phyloP scores from a whole-genome alignment of 345 rosid genomes.

The Hirschfeldia incana region DNA sequence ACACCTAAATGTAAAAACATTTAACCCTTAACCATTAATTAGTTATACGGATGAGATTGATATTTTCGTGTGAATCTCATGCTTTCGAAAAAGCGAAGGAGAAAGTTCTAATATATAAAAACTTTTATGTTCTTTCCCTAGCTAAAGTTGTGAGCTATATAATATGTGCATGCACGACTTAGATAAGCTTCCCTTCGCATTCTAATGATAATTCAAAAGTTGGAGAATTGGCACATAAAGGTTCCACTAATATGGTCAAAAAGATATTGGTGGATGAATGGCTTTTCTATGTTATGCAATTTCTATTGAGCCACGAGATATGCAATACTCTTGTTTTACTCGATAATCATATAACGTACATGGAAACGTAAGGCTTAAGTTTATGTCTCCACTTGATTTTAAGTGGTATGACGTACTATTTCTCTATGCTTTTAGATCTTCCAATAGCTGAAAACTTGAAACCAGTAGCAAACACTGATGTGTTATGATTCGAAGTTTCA shows the following conservation, averaged over 20 bases:
- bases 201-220: constrained; percentile 30
- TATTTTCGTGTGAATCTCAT: background rate
- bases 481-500: constrained; percentile 38
- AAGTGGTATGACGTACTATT: constrained; percentile 40
- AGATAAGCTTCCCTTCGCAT: constrained; percentile 27
- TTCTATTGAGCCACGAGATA: constrained; percentile 26
- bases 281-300: constrained; percentile 16
- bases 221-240: constrained; percentile 31
- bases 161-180: constrained; percentile 5
- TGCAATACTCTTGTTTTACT: constrained; percentile 34
- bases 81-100: background rate
- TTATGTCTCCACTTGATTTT: constrained; percentile 37
- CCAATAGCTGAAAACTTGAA: constrained; percentile 23
- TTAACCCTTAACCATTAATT: background rate
- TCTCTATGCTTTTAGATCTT: constrained; percentile 34
- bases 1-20: no score
- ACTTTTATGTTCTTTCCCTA: background rate
- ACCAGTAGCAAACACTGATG: constrained; percentile 32
- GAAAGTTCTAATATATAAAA: background rate
- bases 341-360: background rate
- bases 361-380: constrained; percentile 42
- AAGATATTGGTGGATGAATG: constrained; percentile 33
- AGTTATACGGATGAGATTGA: background rate
- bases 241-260: constrained; percentile 41
- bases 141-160: background rate